A percentile compares a stretch with the other conserved stretches of the same genome.
Conservation (phyloP, 2,329 filamentous ascomycete genomes). For the Mycocentrospora acerina region DNA sequence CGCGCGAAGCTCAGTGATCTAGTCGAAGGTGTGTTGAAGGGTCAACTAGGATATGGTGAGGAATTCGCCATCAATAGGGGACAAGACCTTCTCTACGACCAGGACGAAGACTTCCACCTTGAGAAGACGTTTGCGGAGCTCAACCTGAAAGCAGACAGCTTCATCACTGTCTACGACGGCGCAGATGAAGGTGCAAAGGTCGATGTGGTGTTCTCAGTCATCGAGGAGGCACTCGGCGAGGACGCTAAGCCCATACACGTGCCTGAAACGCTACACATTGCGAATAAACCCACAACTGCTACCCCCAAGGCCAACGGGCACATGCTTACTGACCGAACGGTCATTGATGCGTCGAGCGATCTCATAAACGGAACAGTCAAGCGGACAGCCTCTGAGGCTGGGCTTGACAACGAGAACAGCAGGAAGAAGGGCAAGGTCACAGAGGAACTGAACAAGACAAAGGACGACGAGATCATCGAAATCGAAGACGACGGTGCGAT, state of each 20-base stretch:
- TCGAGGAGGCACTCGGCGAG: conserved; percentile 51
- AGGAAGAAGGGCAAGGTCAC: conserved; percentile 46
- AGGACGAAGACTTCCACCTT: conserved; percentile 85
- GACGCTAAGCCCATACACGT: conserved; percentile 60
- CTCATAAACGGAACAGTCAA: conserved; percentile 35
- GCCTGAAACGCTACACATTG: conserved; percentile 49
- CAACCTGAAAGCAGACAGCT: conserved; percentile 70
- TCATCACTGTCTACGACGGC: conserved; percentile 81
- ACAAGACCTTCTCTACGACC: conserved; percentile 74
- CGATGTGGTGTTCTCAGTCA: conserved; percentile 74
- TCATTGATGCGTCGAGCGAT: conserved; percentile 33
- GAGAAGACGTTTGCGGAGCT: conserved; percentile 76
- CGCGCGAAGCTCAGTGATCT: conserved; percentile 77
- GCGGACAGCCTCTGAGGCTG: conserved; percentile 47
- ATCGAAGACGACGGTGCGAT: conserved; percentile 42
- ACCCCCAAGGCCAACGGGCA: conserved; percentile 31
- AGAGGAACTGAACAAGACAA: conserved; percentile 20
- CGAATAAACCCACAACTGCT: conserved; percentile 47
- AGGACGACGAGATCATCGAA: conserved; percentile 38
- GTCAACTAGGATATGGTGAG: conserved; percentile 73
- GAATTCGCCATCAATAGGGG: conserved; percentile 79
- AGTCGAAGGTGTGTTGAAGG: conserved; percentile 71
- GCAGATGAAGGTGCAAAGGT: conserved; percentile 76
- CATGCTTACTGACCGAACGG: conserved; percentile 14
- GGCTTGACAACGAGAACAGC: conserved; percentile 37